phyloP scores from a whole-genome alignment of 2,329 filamentous ascomycete species.

The Epicoccum nigrum region DNA sequence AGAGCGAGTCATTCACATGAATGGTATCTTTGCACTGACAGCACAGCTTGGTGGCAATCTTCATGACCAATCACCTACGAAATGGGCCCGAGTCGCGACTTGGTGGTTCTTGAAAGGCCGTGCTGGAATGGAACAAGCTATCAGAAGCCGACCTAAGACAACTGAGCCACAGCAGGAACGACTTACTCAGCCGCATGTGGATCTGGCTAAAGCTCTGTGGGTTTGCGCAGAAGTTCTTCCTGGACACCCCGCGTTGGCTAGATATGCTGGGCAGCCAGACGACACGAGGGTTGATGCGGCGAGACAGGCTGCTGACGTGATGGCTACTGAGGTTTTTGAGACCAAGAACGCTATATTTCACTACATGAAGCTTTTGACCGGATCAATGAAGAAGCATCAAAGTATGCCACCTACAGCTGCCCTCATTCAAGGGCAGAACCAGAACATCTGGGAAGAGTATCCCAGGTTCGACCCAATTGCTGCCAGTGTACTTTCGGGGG shows the following conservation, averaged over 20 bases:
- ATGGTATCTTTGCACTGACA: conserved; percentile 76
- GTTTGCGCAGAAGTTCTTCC: conserved; percentile 59
- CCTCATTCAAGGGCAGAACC: conserved; percentile 79
- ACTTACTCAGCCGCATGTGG: conserved; percentile 78
- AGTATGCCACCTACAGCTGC: conserved; percentile 70
- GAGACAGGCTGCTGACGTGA: conserved; percentile 52
- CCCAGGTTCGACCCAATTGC: conserved; percentile 75
- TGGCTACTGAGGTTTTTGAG: conserved; percentile 55
- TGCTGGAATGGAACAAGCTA: conserved; percentile 72
- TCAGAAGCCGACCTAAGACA: conserved; percentile 67
- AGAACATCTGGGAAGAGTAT: conserved; percentile 81
- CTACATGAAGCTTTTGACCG: conserved; percentile 73
- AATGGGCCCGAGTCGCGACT: conserved; percentile 73
- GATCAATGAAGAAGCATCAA: conserved; percentile 84
- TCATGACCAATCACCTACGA: conserved; percentile 65
- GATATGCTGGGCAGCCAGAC: conserved; percentile 32
- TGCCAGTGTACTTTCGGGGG: conserved; percentile 64
- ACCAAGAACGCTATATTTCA: conserved; percentile 63
- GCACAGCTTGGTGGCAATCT: conserved; percentile 75
- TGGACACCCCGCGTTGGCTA: conserved; percentile 39
- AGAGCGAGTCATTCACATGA: conserved; percentile 72
- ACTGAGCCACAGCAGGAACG: conserved; percentile 58
- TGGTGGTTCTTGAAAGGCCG: conserved; percentile 94
- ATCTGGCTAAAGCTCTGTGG: conserved; percentile 87
- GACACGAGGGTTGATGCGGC: conserved; percentile 48